Evolutionary conservation across 1,139 yeast genomes (phyloP), one percentile per base, ranked within the genome.

Genomic region (Yamadazyma diddensiae): DNA sequence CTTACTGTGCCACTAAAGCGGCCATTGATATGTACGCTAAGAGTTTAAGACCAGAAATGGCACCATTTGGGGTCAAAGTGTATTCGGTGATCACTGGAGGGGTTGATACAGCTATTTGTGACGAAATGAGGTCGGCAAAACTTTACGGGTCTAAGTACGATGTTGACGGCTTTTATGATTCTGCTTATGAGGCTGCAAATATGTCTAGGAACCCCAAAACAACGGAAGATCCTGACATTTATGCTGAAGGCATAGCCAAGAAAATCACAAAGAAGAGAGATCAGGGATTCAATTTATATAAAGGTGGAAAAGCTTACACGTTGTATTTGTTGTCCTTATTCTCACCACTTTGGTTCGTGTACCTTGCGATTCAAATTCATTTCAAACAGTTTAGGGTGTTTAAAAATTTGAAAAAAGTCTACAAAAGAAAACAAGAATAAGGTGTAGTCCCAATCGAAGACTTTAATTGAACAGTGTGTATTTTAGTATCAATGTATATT

Each of bases 21-120:
- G 49, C 47, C 3, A 43, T 45, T 15, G 29, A 45, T 23, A 36
- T 37, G 41, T 45, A 45, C 26, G 48, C 48, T 10, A 43, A 41
- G 24, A 36, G 43, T 2, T 37, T 45, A 21, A 39, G 33, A 10
- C 32, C 34, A 1, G 49, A 45, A 32, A 21, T 45, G 59, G 38
- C 45, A 33, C 70, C 70, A 0, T 60, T 61, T 34, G 68, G 61
- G 1, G 71, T 65, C 6, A 62, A 34, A 26, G 49, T 45, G 10
- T 40, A 62, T 40, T 51, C 59, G 28, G 56, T 65, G 6, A 60
- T 65, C 24, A 62, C 70, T 6, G 70, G 72, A 2, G 69, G 65
- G 3, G 70, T 65, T 3, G 51, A 63, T 30, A 63, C 70, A n/a
- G 61, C 56, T 10, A 59, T 65, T 18, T 39, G 41, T 33, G 48